Percentiles rank a stretch among this genome's conserved stretches.
Conservation (phyloP, 2,329 filamentous ascomycete species). For the Delphinella strobiligena region DNA sequence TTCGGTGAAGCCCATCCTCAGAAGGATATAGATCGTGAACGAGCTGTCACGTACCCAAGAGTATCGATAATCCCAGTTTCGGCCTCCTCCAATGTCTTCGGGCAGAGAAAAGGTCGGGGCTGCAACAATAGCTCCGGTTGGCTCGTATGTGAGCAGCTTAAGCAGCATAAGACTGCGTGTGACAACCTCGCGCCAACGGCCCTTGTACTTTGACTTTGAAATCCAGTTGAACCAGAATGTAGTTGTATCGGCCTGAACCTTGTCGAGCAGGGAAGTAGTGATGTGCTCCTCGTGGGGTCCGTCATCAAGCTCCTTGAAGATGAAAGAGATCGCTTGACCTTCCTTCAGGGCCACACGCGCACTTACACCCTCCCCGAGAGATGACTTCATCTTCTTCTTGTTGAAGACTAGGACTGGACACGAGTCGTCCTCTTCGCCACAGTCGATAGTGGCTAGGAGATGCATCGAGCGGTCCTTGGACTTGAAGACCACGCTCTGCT, state of each 20-base stretch:
- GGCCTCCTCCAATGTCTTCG: slow-evolving; percentile 43
- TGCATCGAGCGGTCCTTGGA: slow-evolving; percentile 49
- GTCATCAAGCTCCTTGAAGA: slow-evolving; percentile 51
- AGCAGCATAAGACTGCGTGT: slow-evolving; percentile 59
- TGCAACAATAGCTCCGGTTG: slow-evolving; percentile 65
- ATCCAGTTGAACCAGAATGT: slow-evolving; percentile 66
- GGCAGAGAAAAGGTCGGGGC: slow-evolving; percentile 58
- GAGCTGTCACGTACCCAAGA: slow-evolving; percentile 64
- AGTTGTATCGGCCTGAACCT: slow-evolving; percentile 57
- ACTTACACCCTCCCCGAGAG: slow-evolving; percentile 51
- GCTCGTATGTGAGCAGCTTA: slow-evolving; percentile 66
- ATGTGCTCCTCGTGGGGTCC: slow-evolving; percentile 47
- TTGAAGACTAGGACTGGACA: slow-evolving; percentile 45
- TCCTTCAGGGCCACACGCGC: slow-evolving; percentile 49
- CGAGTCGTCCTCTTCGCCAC: slow-evolving; percentile 36
- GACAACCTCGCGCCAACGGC: slow-evolving; percentile 61
- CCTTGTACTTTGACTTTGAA: slow-evolving; percentile 55
- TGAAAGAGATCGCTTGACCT: slow-evolving; percentile 57
- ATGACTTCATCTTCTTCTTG: slow-evolving; percentile 38
- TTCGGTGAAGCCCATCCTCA: slow-evolving; percentile 61
- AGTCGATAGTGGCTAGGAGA: slow-evolving; percentile 55
- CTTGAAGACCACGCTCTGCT: slow-evolving; percentile 44
- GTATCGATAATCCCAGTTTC: slow-evolving; percentile 59
- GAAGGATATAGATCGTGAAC: slow-evolving; percentile 64
- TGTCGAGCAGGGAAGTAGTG: slow-evolving; percentile 45